Percentiles rank a stretch among this genome's conserved stretches.
Conservation (phyloP, 192 early-diverging fungal species). For the Thoreauomyces humboldtii region DNA sequence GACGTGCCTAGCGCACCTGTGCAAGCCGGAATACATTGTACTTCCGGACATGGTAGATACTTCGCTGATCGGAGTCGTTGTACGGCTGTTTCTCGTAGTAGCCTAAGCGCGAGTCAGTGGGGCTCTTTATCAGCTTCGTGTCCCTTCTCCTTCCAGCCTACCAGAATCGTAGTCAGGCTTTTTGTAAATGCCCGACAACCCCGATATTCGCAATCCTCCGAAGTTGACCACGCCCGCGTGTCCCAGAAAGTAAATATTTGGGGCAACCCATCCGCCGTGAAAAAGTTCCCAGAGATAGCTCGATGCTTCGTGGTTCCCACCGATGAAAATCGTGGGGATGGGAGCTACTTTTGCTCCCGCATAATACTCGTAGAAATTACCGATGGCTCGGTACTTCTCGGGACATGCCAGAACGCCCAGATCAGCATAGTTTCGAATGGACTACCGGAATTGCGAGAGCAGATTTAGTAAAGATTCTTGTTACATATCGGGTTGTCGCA, state of each 20-base stretch:
- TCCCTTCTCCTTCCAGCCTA: conserved; percentile 2
- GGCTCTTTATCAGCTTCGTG: too few species aligned
- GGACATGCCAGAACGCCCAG: conserved; percentile 81
- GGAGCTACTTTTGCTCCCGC: conserved; percentile 75
- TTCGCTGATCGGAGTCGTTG: conserved; percentile 56
- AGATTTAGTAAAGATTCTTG: too few species aligned
- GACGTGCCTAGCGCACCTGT: conserved; percentile 41
- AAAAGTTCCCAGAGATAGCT: conserved; percentile 94
- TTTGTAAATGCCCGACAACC: conserved; percentile 88
- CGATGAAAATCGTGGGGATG: conserved; percentile 90
- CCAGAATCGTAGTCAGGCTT: conserved; percentile 44
- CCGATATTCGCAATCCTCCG: conserved; percentile 87
- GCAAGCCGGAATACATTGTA: conserved; percentile 79
- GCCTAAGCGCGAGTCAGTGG: too few species aligned
- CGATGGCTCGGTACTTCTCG: conserved; percentile 77
- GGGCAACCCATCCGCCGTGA: conserved; percentile 92
- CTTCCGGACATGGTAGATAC: conserved; percentile 83
- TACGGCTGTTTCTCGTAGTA: conserved; percentile 82
- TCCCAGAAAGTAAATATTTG: conserved; percentile 93
- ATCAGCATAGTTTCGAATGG: conserved; percentile 82
- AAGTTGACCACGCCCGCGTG: conserved; percentile 81
- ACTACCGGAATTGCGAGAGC: conserved; percentile 46
- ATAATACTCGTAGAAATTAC: conserved; percentile 94
- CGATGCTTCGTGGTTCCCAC: conserved; percentile 97
- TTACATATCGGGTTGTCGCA: too few species aligned